Percentiles rank a stretch among this genome's conserved stretches.
These are phyloP conservation scores for Yarrowia yakushimensis DNA, from an alignment of 805 yeast genomes.

Conservation along the genomic window DNA sequence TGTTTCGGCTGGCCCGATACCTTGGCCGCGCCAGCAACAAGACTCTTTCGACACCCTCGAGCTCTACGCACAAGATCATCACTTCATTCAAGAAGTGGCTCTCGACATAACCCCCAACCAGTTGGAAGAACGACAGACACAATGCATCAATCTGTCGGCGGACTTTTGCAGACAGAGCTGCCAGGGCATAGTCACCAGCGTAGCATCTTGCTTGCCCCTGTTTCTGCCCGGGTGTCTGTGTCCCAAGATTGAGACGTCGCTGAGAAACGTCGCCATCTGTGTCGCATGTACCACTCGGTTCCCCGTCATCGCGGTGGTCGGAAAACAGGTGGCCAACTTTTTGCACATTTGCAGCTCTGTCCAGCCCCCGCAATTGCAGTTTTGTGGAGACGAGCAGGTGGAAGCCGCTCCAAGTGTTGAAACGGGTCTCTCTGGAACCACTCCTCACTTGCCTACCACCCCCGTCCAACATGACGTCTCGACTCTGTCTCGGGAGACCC, in stretches of 20 bases:
- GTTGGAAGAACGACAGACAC: not conserved
- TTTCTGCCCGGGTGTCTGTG: not conserved
- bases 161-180: not conserved
- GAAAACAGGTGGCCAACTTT: not conserved
- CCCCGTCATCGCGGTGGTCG: not conserved
- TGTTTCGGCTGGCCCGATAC: conserved; percentile 3
- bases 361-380: not conserved
- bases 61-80: not conserved
- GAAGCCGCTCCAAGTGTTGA: no score
- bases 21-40: not conserved
- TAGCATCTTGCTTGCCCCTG: not conserved
- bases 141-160: not conserved
- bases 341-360: not conserved
- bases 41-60: not conserved
- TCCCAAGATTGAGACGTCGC: not conserved
- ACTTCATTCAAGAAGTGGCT: not conserved
- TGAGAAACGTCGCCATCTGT: not conserved
- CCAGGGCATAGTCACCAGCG: not conserved
- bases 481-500: no score
- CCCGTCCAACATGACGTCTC: no score
- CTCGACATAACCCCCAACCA: not conserved
- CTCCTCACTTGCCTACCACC: no score
- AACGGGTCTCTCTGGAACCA: not conserved
- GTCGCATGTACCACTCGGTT: not conserved
- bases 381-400: no score